Evolutionary conservation across 2,329 filamentous ascomycete genomes (phyloP).

Genomic region (Calonectria leucothoes): DNA sequence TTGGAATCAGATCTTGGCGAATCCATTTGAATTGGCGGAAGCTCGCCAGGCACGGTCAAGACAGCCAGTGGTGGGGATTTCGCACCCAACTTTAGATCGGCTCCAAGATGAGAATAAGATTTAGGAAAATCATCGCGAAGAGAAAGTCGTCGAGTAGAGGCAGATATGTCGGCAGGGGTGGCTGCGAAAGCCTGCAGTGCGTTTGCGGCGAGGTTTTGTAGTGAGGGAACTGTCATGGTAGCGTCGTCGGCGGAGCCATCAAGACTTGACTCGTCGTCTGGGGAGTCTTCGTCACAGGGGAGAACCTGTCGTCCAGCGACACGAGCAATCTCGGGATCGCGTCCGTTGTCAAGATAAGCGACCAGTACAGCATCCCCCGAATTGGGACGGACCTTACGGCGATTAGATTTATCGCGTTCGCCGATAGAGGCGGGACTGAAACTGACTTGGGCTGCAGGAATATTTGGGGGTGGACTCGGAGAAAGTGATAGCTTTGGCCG

Average conservation of each 20-base stretch:
- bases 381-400: slow-evolving; percentile 64
- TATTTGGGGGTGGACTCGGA: slow-evolving; percentile 51
- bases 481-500: slow-evolving; percentile 47
- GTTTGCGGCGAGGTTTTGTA: slow-evolving; percentile 48
- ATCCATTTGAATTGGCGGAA: slow-evolving; percentile 53
- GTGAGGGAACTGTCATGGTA: slow-evolving; percentile 36
- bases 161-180: slow-evolving; percentile 42
- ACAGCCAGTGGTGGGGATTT: slow-evolving; percentile 38
- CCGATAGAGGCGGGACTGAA: slow-evolving; percentile 42
- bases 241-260: slow-evolving; percentile 25
- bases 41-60: slow-evolving; percentile 41
- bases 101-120: background rate
- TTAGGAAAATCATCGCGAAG: slow-evolving; percentile 46
- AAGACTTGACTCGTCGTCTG: slow-evolving; percentile 33
- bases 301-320: slow-evolving; percentile 66
- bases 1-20: slow-evolving; percentile 49
- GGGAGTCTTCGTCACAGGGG: slow-evolving; percentile 53
- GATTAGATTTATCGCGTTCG: slow-evolving; percentile 62
- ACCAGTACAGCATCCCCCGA: slow-evolving; percentile 77
- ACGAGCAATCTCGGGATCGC: slow-evolving; percentile 72
- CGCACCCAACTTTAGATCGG: slow-evolving; percentile 28
- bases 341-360: slow-evolving; percentile 70
- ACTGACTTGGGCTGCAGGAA: slow-evolving; percentile 50
- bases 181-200: slow-evolving; percentile 41
- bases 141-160: slow-evolving; percentile 46